Conservation (phyloP, 1,139 yeast species). For the Geotrichum phurueaensis region DNA sequence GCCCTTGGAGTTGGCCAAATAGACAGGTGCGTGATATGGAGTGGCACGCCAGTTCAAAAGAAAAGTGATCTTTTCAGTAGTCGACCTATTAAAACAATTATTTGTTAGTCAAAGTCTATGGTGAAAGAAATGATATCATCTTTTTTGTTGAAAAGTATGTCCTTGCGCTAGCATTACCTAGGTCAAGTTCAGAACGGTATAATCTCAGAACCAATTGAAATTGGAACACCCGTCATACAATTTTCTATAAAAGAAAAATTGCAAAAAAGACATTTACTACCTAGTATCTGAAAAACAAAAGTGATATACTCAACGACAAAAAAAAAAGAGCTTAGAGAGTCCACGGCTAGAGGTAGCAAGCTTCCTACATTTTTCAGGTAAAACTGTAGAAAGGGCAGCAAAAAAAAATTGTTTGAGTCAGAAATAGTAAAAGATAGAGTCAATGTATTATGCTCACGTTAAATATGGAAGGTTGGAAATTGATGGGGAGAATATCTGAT, state of each 20-base stretch:
- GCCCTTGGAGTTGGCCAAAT: slow-evolving; percentile 47
- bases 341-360: not conserved
- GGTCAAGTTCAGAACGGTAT: slow-evolving; percentile 20
- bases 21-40: slow-evolving; percentile 53
- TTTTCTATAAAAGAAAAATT: slow-evolving; percentile 4
- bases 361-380: not conserved
- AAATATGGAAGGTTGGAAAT: not conserved
- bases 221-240: slow-evolving; percentile 10
- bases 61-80: slow-evolving; percentile 47
- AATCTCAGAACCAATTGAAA: slow-evolving; percentile 19
- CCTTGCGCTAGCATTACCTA: slow-evolving; percentile 21
- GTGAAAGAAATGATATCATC: not conserved
- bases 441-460: not conserved
- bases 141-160: slow-evolving; percentile 15
- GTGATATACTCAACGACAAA: not conserved
- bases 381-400: not conserved
- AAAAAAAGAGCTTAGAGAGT: not conserved
- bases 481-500: not conserved
- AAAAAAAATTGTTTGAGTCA: not conserved
- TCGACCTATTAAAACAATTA: slow-evolving; percentile 21
- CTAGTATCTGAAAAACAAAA: not conserved
- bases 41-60: slow-evolving; percentile 54
- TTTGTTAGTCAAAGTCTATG: not conserved
- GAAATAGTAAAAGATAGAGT: not conserved
- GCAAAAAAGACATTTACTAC: slow-evolving; percentile 1